A percentile compares a stretch with the other conserved stretches of the same genome.
Conservation (phyloP, 495 filamentous ascomycete species). For the Penicillium cataractarum region DNA sequence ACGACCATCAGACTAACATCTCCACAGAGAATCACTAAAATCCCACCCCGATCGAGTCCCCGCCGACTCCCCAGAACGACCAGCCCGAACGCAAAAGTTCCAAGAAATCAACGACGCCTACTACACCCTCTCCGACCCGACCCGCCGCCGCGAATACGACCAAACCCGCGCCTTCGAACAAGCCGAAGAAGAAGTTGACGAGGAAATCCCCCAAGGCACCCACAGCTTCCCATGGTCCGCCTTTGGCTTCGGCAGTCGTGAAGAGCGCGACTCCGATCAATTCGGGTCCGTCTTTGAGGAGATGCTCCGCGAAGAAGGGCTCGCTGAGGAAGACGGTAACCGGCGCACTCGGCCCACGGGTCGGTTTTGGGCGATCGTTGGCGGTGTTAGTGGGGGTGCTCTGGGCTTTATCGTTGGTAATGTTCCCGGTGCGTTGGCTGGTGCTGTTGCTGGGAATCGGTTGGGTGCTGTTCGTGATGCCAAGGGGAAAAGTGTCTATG, state of each 20-base stretch:
- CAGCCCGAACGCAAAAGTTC: conserved; percentile 84
- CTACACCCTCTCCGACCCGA: conserved; percentile 84
- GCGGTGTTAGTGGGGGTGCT: conserved; percentile 83
- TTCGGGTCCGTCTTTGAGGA: conserved; percentile 95
- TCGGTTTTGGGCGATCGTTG: conserved; percentile 84
- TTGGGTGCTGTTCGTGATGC: conserved; percentile 86
- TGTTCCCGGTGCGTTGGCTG: conserved; percentile 83
- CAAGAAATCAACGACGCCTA: conserved; percentile 98
- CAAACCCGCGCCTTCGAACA: conserved; percentile 61
- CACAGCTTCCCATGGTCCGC: conserved; percentile 63
- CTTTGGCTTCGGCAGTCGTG: conserved; percentile 60
- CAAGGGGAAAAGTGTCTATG: conserved; percentile 93
- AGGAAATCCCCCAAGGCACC: conserved; percentile 57
- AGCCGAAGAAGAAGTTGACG: conserved; percentile 57
- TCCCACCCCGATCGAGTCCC: conserved; percentile 93
- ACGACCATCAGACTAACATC: background rate
- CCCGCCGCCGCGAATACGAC: conserved; percentile 88
- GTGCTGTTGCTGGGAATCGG: conserved; percentile 89
- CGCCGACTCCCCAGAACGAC: conserved; percentile 79
- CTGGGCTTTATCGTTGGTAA: conserved; percentile 96
- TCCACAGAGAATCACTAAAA: conserved; percentile 80
- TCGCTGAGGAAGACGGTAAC: conserved; percentile 60
- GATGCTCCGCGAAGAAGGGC: conserved; percentile 93
- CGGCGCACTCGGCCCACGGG: conserved; percentile 55
- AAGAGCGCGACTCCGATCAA: conserved; percentile 68